These are phyloP conservation scores for Mucor lusitanicus DNA, from an alignment of 371 early-diverging fungal genomes.

Conservation along the genomic window DNA sequence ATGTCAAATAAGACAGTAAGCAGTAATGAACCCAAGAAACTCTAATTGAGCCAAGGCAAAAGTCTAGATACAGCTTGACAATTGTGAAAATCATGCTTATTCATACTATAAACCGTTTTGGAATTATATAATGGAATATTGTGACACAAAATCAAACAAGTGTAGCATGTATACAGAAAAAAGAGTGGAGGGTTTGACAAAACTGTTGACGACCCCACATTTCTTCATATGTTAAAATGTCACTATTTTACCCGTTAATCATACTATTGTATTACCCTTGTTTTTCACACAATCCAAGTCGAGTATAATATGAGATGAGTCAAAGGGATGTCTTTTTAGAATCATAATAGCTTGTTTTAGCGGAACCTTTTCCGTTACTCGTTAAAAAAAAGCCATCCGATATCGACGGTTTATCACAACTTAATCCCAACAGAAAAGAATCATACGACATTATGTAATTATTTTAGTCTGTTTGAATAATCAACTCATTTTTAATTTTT, in stretches of 20 bases:
- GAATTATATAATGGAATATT: neutral
- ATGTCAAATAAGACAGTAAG: neutral
- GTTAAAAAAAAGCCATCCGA: neutral
- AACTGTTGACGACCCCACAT: neutral
- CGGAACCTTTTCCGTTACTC: neutral
- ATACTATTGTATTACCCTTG: neutral
- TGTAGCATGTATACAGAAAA: neutral
- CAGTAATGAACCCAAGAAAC: neutral
- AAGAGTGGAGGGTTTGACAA: neutral
- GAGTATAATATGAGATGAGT: neutral
- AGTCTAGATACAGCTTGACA: neutral
- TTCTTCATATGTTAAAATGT: neutral
- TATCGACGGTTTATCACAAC: neutral
- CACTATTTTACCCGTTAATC: neutral
- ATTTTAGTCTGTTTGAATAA: neutral
- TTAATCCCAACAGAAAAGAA: neutral
- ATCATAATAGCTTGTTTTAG: neutral
- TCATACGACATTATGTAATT: slow-evolving; percentile 1
- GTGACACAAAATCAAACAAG: slow-evolving; percentile 2
- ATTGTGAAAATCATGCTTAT: neutral
- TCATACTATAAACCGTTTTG: neutral
- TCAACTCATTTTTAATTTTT: neutral
- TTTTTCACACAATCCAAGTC: neutral
- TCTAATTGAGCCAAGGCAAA: neutral
- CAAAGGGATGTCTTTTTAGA: neutral